Evolutionary conservation across 768 basidiomycete species (phyloP).

Genomic region (Trametes elegans): DNA sequence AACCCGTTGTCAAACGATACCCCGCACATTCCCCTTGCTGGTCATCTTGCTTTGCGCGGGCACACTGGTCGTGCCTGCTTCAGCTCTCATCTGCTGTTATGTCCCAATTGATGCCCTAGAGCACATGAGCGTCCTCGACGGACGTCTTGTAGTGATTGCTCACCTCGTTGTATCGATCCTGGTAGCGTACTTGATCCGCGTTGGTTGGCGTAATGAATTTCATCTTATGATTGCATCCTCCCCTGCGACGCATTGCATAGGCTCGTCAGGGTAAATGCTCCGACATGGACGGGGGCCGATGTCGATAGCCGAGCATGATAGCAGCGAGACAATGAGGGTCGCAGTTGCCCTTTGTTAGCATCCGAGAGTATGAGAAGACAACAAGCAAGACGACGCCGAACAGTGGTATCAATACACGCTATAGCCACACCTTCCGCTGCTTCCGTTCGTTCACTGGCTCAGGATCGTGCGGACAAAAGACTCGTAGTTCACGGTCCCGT

Average conservation of each 20-base stretch:
- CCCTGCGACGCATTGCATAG: no score
- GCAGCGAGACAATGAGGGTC: background rate
- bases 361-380: conserved; percentile 4
- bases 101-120: background rate
- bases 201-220: background rate
- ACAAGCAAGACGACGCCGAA: conserved; percentile 9
- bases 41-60: background rate
- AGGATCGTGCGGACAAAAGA: conserved; percentile 94
- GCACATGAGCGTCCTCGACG: background rate
- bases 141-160: background rate
- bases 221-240: no score
- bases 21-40: background rate
- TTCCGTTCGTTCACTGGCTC: conserved; percentile 57
- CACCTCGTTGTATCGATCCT: background rate
- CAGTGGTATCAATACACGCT: conserved; percentile 15
- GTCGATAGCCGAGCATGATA: no score
- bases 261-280: no score
- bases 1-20: no score
- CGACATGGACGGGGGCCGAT: no score
- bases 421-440: conserved; percentile 5
- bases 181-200: background rate
- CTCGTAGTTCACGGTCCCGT: conserved; percentile 97
- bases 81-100: background rate
- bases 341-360: background rate
- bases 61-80: background rate